Evolutionary conservation across 352 stramenopile genomes (phyloP), one percentile per base, ranked within the genome.

Genomic region (Pythium utonaiense): DNA sequence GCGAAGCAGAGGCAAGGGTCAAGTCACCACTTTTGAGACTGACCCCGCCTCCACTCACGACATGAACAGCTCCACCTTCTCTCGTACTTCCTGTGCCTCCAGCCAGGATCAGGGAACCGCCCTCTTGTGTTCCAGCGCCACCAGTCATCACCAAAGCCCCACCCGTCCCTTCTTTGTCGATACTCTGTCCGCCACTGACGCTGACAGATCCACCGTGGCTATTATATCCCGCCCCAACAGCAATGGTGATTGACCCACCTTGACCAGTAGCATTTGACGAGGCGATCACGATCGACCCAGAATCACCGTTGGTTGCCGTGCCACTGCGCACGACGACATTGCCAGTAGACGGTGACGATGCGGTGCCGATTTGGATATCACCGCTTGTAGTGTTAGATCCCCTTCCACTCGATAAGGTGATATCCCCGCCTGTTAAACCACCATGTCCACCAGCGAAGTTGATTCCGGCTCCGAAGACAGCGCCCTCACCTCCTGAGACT

Each of bases 201-300:
- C 42, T 45, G 31, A 57, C 22, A 24, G 38, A 47, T 3, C 52
- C 48, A 48, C 64, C 64, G 10, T 25, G 19, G 19, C 40, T 42
- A 30, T 50, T 53, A 19, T 53, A 57, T 36, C 44, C 64, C 16
- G 27, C 53, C 3, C 65, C 65, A 8, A 66, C 53, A 6, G 24
- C 17, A 41, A 68, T 57, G 1, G 24, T 24, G 21, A 67, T 61
- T 10, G 60, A 61, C 13, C 60, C 60, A 28, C 53, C 48, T 36
- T 49, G 33, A 1, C 60, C 60, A 30, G 44, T 61, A 19, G 52
- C 42, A 25, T 42, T 45, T 2, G 60, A 57, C 7, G 60, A 34
- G 10, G 19, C 25, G 9, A 57, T 16, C 3, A 22, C 12, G 50
- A 57, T 33, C 3, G 31, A 31, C 4, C 50, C 50, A 4, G 50